Conservation (phyloP, 306 rosid genomes). For the Cicer cuneatum region DNA sequence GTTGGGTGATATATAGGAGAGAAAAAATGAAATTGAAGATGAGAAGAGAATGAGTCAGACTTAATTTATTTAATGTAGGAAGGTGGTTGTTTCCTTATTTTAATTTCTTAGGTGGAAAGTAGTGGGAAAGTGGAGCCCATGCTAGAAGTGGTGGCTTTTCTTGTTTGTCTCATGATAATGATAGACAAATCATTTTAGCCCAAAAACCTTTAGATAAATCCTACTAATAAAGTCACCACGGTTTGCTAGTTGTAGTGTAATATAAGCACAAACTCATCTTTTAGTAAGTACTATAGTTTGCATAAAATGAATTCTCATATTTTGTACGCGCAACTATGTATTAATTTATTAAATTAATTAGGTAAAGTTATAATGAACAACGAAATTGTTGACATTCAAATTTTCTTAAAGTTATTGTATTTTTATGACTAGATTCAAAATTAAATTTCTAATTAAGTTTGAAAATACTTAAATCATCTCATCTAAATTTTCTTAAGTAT, state of each 20-base stretch:
- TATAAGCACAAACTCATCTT: neutral
- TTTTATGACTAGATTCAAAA: too few relatives aligned
- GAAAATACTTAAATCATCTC: too few relatives aligned
- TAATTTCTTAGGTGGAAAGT: slow-evolving; percentile 54
- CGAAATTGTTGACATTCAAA: too few relatives aligned
- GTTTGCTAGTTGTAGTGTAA: neutral
- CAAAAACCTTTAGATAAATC: neutral
- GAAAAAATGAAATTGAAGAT: neutral
- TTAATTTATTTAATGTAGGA: slow-evolving; percentile 47
- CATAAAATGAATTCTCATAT: too few relatives aligned
- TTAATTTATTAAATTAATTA: too few relatives aligned
- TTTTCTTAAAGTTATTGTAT: too few relatives aligned
- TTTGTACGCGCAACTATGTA: too few relatives aligned
- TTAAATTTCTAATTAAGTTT: too few relatives aligned
- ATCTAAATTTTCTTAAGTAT: too few relatives aligned
- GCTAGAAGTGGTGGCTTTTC: slow-evolving; percentile 34
- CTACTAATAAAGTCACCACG: neutral
- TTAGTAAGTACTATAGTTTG: too few relatives aligned
- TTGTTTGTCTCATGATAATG: slow-evolving; percentile 1
- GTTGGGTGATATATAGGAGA: slow-evolving; percentile 39
- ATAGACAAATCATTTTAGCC: slow-evolving; percentile 7
- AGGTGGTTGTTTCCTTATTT: slow-evolving; percentile 27
- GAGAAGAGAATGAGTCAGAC: slow-evolving; percentile 53
- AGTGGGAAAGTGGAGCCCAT: slow-evolving; percentile 23
- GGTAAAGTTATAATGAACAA: too few relatives aligned